phyloP scores from a whole-genome alignment of 352 stramenopile species.

The Phytophthora vignae region DNA sequence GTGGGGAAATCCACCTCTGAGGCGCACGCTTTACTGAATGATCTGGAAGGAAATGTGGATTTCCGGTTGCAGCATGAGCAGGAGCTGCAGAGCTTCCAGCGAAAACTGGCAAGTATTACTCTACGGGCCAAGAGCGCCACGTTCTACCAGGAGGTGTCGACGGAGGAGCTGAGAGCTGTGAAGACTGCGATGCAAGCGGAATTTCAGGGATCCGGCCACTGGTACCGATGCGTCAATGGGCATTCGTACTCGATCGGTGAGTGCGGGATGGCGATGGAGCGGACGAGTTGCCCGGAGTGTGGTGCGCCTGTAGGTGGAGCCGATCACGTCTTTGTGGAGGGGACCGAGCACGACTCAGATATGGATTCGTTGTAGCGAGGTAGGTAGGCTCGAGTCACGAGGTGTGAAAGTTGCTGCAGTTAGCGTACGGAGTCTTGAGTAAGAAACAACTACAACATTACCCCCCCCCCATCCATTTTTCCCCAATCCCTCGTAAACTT shows the following conservation, averaged over 20 bases:
- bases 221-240: conserved; percentile 85
- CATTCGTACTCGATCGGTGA: conserved; percentile 89
- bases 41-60: conserved; percentile 7
- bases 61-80: conserved; percentile 7
- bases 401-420: not conserved
- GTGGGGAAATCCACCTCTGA: conserved; percentile 1
- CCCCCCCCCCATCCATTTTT: no score
- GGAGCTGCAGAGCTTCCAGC: conserved; percentile 1
- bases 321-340: conserved; percentile 41
- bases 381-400: no score
- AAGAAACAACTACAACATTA: no score
- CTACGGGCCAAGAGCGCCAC: conserved; percentile 19
- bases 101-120: conserved; percentile 12
- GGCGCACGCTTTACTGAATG: not conserved
- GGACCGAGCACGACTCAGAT: conserved; percentile 13
- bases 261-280: conserved; percentile 81
- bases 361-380: conserved; percentile 30
- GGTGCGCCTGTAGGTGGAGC: conserved; percentile 64
- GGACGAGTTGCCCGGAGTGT: conserved; percentile 73
- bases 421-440: no score
- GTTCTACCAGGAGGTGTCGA: conserved; percentile 47
- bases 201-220: conserved; percentile 43
- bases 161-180: conserved; percentile 38
- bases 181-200: conserved; percentile 46
- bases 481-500: no score